These are phyloP conservation scores for Chenopodium suecicum DNA, from an alignment of 148 eudicot species.

Conservation along the genomic window DNA sequence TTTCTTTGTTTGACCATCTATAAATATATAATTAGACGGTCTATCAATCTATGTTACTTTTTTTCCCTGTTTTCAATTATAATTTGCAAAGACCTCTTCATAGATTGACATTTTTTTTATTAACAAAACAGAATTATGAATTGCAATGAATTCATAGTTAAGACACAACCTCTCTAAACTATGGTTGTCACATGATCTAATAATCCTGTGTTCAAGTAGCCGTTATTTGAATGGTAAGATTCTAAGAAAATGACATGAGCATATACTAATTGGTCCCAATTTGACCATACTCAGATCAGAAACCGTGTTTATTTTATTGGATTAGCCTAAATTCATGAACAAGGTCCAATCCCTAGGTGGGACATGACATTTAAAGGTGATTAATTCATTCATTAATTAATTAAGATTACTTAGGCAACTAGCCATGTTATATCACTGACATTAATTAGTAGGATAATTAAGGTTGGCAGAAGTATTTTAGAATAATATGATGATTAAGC, in stretches of 20 bases:
- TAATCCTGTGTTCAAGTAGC: neutral
- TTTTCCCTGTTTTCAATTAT: neutral
- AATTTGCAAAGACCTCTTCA: neutral
- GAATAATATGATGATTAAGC: neutral
- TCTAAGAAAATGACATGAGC: neutral
- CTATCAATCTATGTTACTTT: no score
- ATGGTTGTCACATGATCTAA: neutral
- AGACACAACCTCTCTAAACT: no score
- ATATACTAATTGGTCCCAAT: neutral
- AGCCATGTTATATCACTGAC: slow-evolving; percentile 16
- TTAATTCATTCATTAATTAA: neutral
- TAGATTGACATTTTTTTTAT: no score
- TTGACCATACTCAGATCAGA: neutral
- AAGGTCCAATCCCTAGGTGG: slow-evolving; percentile 18
- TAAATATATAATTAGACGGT: no score
- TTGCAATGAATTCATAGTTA: no score
- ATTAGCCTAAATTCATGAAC: neutral
- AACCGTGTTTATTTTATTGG: neutral
- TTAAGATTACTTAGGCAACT: neutral
- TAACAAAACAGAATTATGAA: no score
- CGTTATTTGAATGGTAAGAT: neutral
- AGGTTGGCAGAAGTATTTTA: slow-evolving; percentile 4
- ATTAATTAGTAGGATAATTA: slow-evolving; percentile 8
- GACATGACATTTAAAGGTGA: neutral
- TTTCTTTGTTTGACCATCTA: no score